Base-by-base conservation (phyloP, 2,329 filamentous ascomycete genomes). In the Sporothrix brunneoviolacea region DNA sequence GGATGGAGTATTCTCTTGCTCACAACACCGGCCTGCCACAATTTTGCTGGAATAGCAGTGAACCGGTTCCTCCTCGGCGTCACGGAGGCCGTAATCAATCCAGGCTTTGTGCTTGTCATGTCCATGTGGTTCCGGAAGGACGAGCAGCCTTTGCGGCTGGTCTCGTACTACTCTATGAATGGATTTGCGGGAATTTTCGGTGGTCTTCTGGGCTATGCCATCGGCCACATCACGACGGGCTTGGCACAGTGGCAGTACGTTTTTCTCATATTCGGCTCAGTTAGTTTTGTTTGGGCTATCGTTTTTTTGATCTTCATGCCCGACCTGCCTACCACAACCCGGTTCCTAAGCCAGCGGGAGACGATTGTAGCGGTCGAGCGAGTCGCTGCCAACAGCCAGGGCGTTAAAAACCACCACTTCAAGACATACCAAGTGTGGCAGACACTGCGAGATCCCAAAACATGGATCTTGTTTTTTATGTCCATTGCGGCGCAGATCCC, bases 51-150 rank as follows among this genome's bases (percentile, higher is more conserved):
- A 1, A 66, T 85, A n/a, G 65, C 81, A 2, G 63, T 69, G 0
- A 70, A 84, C 5, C 72, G 83, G 4, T 75, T 79, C 1, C 61
- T 86, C 2, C 75, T 83, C 1, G 82, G 82, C 58, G 77, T 82
- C 22, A 83, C 83, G 53, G 82, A 85, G 59, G 77, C 80, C 4
- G 66, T 68, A 24, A 65, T 66, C 3, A 66, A 68, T 33, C 68
- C 67, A 1, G 65, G 65, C 0, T 81, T 84, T 54, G 80, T 84
- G 70, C 64, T 84, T 2, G 78, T 84, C 36, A 84, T 80, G 0
- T 74, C 73, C 3, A 83, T 83, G 79, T 85, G 79, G 75, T 73
- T 82, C 57, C 82, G 79, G 2, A 69, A 79, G 8, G 68, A 71
- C 4, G 77, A 86, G 58, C 82, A 85, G 57, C 80, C 82, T 0